phyloP scores from a whole-genome alignment of 352 stramenopile genomes.

The Thalassiosira hispida region DNA sequence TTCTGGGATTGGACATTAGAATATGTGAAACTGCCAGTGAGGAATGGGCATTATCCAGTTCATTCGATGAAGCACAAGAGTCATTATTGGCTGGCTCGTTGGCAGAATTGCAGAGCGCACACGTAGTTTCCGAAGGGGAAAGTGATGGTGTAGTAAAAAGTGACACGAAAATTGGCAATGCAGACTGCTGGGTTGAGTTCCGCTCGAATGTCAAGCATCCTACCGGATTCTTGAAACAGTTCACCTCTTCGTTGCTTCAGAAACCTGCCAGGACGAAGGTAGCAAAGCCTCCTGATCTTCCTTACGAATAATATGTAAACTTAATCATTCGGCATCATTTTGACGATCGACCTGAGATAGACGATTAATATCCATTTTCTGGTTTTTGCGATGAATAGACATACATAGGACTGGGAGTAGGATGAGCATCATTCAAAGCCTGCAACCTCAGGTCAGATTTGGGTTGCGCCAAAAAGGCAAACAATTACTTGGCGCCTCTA shows the following conservation, averaged over 20 bases:
- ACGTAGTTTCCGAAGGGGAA: slow-evolving; percentile 61
- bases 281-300: slow-evolving; percentile 62
- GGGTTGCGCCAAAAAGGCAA: no score
- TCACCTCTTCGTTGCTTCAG: slow-evolving; percentile 1
- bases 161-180: slow-evolving; percentile 34
- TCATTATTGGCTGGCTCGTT: slow-evolving; percentile 72
- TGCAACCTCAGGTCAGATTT: no score
- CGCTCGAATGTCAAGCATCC: slow-evolving; percentile 65
- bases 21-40: slow-evolving; percentile 40
- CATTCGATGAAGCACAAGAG: slow-evolving; percentile 79
- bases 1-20: slow-evolving; percentile 71
- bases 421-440: no score
- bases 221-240: slow-evolving; percentile 49
- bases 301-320: slow-evolving; percentile 58
- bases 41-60: slow-evolving; percentile 55
- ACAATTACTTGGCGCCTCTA: no score
- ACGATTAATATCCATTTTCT: no score
- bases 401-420: no score
- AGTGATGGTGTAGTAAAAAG: slow-evolving; percentile 25
- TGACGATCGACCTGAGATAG: no score
- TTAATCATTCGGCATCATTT: no score
- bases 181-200: slow-evolving; percentile 80
- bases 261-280: slow-evolving; percentile 22
- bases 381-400: no score
- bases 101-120: slow-evolving; percentile 73